Evolutionary conservation across 331 rosid genomes (phyloP), one percentile per base, ranked within the genome.

Genomic region (Phaseolus coccineus): DNA sequence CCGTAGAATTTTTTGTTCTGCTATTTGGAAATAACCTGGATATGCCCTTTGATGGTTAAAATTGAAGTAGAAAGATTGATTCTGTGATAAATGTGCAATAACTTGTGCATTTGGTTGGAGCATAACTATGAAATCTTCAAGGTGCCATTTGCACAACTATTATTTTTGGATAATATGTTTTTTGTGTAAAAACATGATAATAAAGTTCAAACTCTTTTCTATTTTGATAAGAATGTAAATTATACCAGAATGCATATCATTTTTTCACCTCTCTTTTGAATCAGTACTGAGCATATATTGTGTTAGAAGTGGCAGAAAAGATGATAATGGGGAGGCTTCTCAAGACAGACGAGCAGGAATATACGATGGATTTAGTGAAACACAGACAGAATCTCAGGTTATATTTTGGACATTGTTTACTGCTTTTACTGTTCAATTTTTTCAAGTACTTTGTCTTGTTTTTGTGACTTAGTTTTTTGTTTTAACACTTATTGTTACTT

Each of bases 351-450:
- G 80, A 52, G 80, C 79, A 14, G 94, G 86, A 82, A 77, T 73
- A 35, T 90, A 86, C 64, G 93, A 89, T 78, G 90, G 88, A 24
- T 96, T 96, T 69, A 93, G 99, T 71, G 99, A 96, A 85, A 90
- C 97, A 62, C 98, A 93, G 83, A 91, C 97, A 0, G 98, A 96
- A 24, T 96, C 99, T 75, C 99, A 96, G 99, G 99, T 96, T 82
- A 87, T 59, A 50, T 76, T n/a, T 39, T 47, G 28, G 68, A 70
- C 66, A 46, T 55, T 51, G 67, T 13, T 39, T 13, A 28, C 66
- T 84, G 73, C 74, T 16, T 61, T 71, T 85, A 53, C 61, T 42
- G 37, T 81, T 72, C 19, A n/a, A 50, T 31, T 71, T 81, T 19
- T 61, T 19, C 7, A 42, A 61, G 10, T 31, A 40, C 42, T 68